A percentile compares a stretch with the other conserved stretches of the same genome.
phyloP scores from a whole-genome alignment of 306 rosid species.

The Medicago lupulina region DNA sequence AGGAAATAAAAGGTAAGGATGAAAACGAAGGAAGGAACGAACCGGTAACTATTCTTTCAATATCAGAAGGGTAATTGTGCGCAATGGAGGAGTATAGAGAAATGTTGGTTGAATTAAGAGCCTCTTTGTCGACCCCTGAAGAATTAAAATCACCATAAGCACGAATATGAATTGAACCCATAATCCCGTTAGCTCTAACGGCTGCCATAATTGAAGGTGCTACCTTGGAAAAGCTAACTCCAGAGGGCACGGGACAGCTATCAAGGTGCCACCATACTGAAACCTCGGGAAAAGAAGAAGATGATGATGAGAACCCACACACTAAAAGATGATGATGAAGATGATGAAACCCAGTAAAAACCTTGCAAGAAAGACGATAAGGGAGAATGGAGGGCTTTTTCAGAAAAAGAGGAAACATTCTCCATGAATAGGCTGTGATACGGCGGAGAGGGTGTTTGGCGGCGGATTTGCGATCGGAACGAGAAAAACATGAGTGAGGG shows the following conservation, averaged over 20 bases:
- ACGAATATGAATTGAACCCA: constrained; percentile 70
- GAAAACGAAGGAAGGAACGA: neutral
- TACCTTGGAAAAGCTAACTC: constrained; percentile 51
- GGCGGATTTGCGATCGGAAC: no score
- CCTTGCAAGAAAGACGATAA: neutral
- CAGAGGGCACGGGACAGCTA: constrained; percentile 46
- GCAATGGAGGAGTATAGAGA: neutral
- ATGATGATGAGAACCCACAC: neutral
- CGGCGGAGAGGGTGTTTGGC: no score
- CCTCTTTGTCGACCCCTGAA: constrained; percentile 52
- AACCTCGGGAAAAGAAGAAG: neutral
- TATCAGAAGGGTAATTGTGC: no score
- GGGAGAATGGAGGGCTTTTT: neutral
- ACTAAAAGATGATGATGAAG: neutral
- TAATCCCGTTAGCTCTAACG: constrained; percentile 74
- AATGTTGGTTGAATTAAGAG: neutral
- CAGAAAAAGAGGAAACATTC: neutral
- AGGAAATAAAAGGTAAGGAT: no score
- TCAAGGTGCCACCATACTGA: neutral
- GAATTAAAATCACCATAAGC: constrained; percentile 76
- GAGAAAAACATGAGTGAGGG: no score
- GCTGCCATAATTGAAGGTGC: constrained; percentile 61
- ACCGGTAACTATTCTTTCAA: neutral
- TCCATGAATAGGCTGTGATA: neutral
- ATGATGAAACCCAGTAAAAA: neutral